Conservation (phyloP, 345 rosid species). For the Arabis hirsuta region DNA sequence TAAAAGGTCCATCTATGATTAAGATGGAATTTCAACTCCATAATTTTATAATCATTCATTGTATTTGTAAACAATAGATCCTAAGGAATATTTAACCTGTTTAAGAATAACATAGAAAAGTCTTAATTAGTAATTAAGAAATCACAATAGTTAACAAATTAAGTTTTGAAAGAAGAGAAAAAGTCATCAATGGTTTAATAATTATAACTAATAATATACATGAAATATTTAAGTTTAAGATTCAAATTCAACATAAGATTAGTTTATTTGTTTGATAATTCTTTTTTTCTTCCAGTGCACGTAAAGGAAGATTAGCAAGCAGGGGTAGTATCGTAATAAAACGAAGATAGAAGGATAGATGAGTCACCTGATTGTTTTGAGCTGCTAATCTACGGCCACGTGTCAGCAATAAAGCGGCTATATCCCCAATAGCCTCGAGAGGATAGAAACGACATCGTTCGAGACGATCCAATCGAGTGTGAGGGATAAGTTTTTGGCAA, state of each 20-base stretch:
- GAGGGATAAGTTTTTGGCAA: constrained; percentile 22
- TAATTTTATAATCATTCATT: constrained; percentile 5
- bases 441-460: constrained; percentile 30
- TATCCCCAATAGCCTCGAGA: constrained; percentile 18
- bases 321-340: constrained; percentile 16
- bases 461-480: constrained; percentile 25
- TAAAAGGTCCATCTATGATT: constrained; percentile 30
- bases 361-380: constrained; percentile 18
- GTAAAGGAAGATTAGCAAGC: constrained; percentile 37
- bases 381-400: constrained; percentile 21
- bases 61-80: neutral
- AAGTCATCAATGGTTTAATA: neutral
- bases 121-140: neutral
- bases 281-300: constrained; percentile 30
- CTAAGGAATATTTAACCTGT: neutral
- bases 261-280: constrained; percentile 26
- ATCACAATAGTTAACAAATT: neutral
- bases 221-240: too few species aligned
- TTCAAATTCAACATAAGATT: too few species aligned
- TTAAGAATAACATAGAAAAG: constrained; percentile 5
- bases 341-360: constrained; percentile 6
- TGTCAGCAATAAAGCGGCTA: constrained; percentile 35
- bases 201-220: too few species aligned
- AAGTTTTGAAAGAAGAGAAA: neutral
- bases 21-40: constrained; percentile 33